These are phyloP conservation scores for Ascocoryne sarcoides DNA, from an alignment of 2,329 filamentous ascomycete genomes.

Conservation along the genomic window DNA sequence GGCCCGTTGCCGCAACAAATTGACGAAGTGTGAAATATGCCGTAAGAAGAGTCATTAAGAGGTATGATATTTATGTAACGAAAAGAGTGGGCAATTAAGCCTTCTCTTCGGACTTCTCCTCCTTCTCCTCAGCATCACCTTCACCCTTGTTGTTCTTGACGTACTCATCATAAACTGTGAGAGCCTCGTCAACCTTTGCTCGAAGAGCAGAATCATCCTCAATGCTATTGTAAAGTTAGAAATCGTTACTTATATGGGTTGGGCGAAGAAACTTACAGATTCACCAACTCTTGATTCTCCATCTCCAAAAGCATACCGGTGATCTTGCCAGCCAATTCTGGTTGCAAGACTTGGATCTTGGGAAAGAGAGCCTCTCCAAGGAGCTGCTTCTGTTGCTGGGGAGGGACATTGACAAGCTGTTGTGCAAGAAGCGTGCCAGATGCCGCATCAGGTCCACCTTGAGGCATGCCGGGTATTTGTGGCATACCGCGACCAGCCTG, in stretches of 20 bases:
- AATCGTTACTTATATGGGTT: constrained; percentile 6
- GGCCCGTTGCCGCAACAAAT: constrained; percentile 23
- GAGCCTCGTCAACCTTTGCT: constrained; percentile 94
- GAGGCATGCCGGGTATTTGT: constrained; percentile 24
- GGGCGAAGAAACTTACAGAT: constrained; percentile 65
- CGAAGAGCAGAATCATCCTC: constrained; percentile 83
- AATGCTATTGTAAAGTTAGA: constrained; percentile 50
- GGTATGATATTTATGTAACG: constrained; percentile 10
- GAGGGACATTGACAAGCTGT: constrained; percentile 46
- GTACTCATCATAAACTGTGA: constrained; percentile 97
- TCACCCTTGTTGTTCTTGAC: constrained; percentile 55
- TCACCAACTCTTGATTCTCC: constrained; percentile 91
- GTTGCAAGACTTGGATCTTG: constrained; percentile 93
- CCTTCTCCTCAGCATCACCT: constrained; percentile 35
- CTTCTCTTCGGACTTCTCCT: constrained; percentile 46
- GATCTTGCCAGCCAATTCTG: constrained; percentile 96
- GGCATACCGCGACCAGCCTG: constrained; percentile 30
- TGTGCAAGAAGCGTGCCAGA: constrained; percentile 39
- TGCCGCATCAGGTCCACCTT: constrained; percentile 27
- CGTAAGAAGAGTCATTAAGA: constrained; percentile 15
- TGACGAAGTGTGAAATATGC: constrained; percentile 20
- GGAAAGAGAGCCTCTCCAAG: constrained; percentile 96
- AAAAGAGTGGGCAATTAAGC: constrained; percentile 35
- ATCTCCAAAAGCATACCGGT: constrained; percentile 99
- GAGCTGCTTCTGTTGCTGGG: constrained; percentile 94